A percentile compares a stretch with the other conserved stretches of the same genome.
Evolutionary conservation across 768 basidiomycete genomes (phyloP).

Genomic region (Suillus weaverae): DNA sequence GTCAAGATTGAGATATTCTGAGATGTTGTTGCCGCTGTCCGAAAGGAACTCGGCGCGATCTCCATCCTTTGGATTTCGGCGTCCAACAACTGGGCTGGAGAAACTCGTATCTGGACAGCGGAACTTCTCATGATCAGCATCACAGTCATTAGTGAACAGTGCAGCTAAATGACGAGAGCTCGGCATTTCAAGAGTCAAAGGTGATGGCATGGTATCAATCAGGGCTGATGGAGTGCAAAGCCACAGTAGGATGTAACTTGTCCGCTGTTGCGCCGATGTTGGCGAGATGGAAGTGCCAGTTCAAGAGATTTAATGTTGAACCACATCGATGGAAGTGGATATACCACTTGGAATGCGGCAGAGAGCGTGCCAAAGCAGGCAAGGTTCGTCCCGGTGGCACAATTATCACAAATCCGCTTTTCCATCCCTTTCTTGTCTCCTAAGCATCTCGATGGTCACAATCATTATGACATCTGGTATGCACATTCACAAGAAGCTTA

Average conservation of each 20-base stretch:
- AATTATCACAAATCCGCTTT: neutral
- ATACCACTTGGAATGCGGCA: slow-evolving; percentile 7
- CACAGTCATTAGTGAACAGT: neutral
- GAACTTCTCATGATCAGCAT: neutral
- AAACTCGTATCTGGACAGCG: neutral
- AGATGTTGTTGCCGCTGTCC: neutral
- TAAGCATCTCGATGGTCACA: neutral
- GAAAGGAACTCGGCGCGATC: neutral
- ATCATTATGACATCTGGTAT: neutral
- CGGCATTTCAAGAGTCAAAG: slow-evolving; percentile 1
- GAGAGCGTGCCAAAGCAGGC: slow-evolving; percentile 2
- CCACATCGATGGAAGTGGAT: slow-evolving; percentile 4
- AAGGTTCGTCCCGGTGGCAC: neutral
- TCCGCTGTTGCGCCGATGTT: neutral
- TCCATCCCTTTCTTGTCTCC: neutral
- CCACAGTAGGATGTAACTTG: neutral
- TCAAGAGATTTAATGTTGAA: slow-evolving; percentile 1
- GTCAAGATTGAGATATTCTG: neutral
- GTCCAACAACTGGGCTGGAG: neutral
- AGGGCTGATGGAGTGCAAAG: neutral
- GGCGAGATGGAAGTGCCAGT: neutral
- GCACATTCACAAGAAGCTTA: neutral
- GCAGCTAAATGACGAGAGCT: neutral
- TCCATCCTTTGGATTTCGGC: neutral
- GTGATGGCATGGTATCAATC: neutral